Conservation (phyloP, 352 stramenopile species). For the Phytophthora syringae region DNA sequence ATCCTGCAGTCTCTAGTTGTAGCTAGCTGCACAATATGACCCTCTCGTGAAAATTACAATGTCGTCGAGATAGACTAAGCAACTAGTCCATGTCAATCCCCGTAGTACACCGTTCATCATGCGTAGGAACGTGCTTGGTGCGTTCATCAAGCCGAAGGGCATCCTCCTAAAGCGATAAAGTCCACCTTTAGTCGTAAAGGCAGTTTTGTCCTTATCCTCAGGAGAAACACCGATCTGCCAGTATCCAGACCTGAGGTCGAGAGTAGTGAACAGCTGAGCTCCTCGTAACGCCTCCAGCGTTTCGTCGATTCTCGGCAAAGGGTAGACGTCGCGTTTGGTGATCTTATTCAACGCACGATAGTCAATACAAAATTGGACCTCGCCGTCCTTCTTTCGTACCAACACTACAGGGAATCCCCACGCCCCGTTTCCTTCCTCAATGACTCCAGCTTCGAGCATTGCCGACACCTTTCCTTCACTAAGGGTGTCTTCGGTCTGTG, state of each 20-base stretch:
- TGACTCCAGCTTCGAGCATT: background rate
- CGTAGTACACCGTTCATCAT: conserved; percentile 3
- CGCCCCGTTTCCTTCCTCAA: background rate
- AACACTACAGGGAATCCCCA: conserved; percentile 8
- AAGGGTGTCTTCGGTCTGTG: background rate
- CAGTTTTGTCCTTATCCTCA: background rate
- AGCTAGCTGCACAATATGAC: background rate
- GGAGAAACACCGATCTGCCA: background rate
- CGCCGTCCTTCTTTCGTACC: conserved; percentile 6
- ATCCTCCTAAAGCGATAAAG: background rate
- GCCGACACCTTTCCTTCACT: background rate
- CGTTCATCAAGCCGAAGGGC: conserved; percentile 2
- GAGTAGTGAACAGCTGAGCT: background rate
- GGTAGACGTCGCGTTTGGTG: conserved; percentile 8
- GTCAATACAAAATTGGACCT: conserved; percentile 2
- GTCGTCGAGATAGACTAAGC: conserved; percentile 1
- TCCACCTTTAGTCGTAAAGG: background rate
- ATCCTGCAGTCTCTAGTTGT: background rate
- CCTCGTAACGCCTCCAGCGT: conserved; percentile 1
- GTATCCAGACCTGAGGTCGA: background rate
- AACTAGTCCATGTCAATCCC: background rate
- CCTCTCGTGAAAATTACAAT: background rate
- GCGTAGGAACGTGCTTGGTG: background rate
- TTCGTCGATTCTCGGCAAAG: conserved; percentile 7
- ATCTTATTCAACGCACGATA: background rate